A percentile compares a stretch with the other conserved stretches of the same genome.
Evolutionary conservation across 345 rosid genomes (phyloP).

Genomic region (Lepidium africanum): DNA sequence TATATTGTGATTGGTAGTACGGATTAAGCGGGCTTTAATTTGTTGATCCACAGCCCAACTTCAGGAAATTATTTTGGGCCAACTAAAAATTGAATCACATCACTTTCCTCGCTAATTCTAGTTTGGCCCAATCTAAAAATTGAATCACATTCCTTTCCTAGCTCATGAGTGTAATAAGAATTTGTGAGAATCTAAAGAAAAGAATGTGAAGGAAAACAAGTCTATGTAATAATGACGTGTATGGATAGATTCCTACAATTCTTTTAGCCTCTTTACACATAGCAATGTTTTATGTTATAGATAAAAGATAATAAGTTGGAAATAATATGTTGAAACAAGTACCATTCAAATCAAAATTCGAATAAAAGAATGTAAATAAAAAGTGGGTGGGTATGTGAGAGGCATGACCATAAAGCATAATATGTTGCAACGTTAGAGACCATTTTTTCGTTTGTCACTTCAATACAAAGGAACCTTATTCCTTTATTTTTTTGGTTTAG

Average conservation of each 20-base stretch:
- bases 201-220: background rate
- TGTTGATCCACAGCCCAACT: constrained; percentile 2
- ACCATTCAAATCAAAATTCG: constrained; percentile 18
- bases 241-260: background rate
- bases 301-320: background rate
- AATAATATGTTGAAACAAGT: constrained; percentile 13
- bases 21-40: background rate
- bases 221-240: background rate
- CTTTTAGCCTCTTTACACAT: background rate
- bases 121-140: background rate
- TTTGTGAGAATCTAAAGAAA: background rate
- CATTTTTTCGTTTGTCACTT: constrained; percentile 7
- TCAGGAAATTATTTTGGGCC: background rate
- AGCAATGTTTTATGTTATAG: background rate
- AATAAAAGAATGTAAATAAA: background rate
- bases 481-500: constrained; percentile 5
- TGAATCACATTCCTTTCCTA: background rate
- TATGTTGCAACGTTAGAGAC: constrained; percentile 16
- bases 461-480: constrained; percentile 18
- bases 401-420: constrained; percentile 18
- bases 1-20: background rate
- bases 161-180: background rate
- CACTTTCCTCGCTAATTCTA: too few relatives aligned
- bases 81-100: background rate
- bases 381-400: constrained; percentile 12